These are phyloP conservation scores for Backusella sp. DNA, from an alignment of 192 early-diverging fungal genomes.

Conservation along the genomic window DNA sequence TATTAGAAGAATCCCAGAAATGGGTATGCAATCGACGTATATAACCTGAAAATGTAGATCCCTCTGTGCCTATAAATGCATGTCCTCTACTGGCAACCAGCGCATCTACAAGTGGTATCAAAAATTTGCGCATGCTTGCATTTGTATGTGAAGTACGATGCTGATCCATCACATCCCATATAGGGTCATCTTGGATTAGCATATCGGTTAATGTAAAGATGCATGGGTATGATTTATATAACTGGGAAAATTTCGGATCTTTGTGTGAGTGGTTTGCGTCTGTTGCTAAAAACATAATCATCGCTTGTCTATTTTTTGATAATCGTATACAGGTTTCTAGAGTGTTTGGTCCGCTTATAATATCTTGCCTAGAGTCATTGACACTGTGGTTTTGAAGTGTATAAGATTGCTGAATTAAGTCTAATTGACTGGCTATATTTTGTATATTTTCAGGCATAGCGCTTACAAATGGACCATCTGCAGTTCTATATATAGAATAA, in stretches of 20 bases:
- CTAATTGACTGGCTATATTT: constrained; percentile 11
- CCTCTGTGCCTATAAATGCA: constrained; percentile 31
- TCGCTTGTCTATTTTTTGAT: constrained; percentile 11
- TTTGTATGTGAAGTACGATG: constrained; percentile 16
- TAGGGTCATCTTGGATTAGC: constrained; percentile 3
- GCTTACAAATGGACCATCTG: constrained; percentile 31
- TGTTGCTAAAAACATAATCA: constrained; percentile 51
- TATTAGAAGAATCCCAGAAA: constrained; percentile 21
- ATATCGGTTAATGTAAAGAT: constrained; percentile 48
- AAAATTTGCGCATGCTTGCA: constrained; percentile 21
- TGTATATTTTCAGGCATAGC: constrained; percentile 28
- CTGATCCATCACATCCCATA: constrained; percentile 20
- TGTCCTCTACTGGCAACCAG: constrained; percentile 31
- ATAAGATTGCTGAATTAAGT: constrained; percentile 9
- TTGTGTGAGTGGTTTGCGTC: constrained; percentile 40
- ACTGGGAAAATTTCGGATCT: constrained; percentile 35
- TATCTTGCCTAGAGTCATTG: not conserved
- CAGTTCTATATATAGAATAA: constrained; percentile 22
- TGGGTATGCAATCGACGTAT: constrained; percentile 30
- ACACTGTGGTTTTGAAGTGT: not conserved
- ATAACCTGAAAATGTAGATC: constrained; percentile 33
- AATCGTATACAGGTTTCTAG: constrained; percentile 1
- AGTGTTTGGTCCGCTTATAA: not conserved
- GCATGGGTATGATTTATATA: constrained; percentile 44
- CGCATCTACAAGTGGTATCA: constrained; percentile 34